phyloP scores from a whole-genome alignment of 306 rosid genomes.

The Betula pendula region DNA sequence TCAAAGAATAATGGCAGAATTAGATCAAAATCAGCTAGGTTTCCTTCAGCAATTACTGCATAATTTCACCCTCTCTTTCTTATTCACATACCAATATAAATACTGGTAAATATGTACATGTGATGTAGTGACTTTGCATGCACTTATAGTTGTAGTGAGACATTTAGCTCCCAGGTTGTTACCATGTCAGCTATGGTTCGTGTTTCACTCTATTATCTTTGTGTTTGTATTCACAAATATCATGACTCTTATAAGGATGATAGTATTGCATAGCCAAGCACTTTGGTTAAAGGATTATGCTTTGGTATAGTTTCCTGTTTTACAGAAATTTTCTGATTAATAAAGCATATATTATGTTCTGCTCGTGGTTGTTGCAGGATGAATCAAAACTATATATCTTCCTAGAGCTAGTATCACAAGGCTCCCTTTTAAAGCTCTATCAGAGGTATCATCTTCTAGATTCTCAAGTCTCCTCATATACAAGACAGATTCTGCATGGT shows the following conservation, averaged over 20 bases:
- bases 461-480: constrained; percentile 80
- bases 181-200: background rate
- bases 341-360: constrained; percentile 21
- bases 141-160: background rate
- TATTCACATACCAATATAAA: background rate
- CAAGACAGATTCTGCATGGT: constrained; percentile 87
- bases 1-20: no score
- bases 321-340: constrained; percentile 9
- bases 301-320: constrained; percentile 5
- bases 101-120: background rate
- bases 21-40: no score
- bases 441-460: constrained; percentile 63
- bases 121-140: background rate
- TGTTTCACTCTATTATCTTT: constrained; percentile 1
- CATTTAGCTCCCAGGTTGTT: background rate
- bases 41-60: no score
- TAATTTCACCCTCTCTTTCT: background rate
- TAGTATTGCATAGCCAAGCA: constrained; percentile 13
- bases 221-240: constrained; percentile 10
- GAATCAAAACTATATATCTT: constrained; percentile 78
- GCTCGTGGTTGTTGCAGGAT: constrained; percentile 58
- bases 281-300: constrained; percentile 4
- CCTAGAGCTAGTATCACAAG: constrained; percentile 85
- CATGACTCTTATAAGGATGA: constrained; percentile 15
- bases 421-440: constrained; percentile 78